Conservation (phyloP, 2,329 filamentous ascomycete species). For the Alternaria conjuncta region DNA sequence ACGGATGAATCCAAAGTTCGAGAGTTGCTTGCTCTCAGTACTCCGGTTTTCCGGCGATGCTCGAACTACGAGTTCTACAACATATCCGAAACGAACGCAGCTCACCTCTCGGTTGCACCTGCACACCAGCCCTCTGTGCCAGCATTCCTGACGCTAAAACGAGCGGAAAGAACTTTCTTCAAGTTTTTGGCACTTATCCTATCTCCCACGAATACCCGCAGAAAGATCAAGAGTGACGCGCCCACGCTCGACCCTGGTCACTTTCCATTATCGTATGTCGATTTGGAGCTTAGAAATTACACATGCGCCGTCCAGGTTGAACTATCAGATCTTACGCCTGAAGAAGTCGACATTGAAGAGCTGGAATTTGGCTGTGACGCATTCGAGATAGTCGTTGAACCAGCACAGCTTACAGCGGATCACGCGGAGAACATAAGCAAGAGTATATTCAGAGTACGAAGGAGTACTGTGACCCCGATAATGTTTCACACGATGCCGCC, state of each 20-base stretch:
- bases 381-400: constrained; percentile 65
- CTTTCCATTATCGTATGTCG: constrained; percentile 68
- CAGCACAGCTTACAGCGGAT: constrained; percentile 26
- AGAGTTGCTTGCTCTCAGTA: constrained; percentile 64
- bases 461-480: constrained; percentile 63
- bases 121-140: constrained; percentile 51
- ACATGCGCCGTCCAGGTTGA: constrained; percentile 71
- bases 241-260: constrained; percentile 64
- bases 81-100: constrained; percentile 61
- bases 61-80: constrained; percentile 81
- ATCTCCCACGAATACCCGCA: constrained; percentile 54
- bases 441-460: constrained; percentile 64
- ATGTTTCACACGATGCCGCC: constrained; percentile 48
- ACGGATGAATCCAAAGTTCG: constrained; percentile 61
- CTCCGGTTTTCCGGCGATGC: constrained; percentile 66
- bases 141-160: constrained; percentile 70
- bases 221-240: constrained; percentile 32
- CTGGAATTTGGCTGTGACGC: constrained; percentile 70
- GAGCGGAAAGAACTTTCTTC: constrained; percentile 71
- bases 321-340: constrained; percentile 63
- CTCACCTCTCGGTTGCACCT: constrained; percentile 28
- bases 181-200: constrained; percentile 69
- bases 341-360: constrained; percentile 67
- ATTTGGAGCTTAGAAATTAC: constrained; percentile 65
- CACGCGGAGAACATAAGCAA: constrained; percentile 59